Base-by-base conservation (phyloP, 1,284 basidiomycete genomes). In the Microbotryum silenes-acaulis region DNA sequence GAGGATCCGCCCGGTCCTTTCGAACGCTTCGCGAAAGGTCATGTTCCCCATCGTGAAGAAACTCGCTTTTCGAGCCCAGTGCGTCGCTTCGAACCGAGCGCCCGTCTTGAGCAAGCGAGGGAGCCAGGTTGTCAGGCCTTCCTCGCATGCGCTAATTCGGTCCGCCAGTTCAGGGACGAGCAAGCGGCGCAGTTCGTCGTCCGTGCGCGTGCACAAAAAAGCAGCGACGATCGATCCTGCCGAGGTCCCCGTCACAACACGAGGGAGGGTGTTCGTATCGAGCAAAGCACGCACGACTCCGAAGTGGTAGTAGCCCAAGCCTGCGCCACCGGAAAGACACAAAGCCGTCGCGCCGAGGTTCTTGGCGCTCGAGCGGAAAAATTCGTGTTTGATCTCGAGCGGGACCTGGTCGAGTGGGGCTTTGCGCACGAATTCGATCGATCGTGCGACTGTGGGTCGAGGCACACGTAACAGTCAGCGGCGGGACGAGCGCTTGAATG, bases 1-100 rank as follows among this genome's bases (percentile, higher is more conserved):
- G 44, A 99, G 79, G 45, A 92, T 63, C 73, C 90, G 82, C 27
- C 96, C 94, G 0, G 96, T 99, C 67, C 87, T 82, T 73, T 91
- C 79, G 72, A 94, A 97, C 0, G 94, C 94, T 74, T 99, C 96
- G 59, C 85, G 84, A 78, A 99, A 99, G 0, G 94, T 98, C 81
- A 91, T 83, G 1, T 88, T 92, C 5, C 96, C 96, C 65, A 85
- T 82, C 6, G 92, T 97, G 76, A 97, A 97, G 78, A 91, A 98
- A 51, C 84, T 79, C 3, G 89, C 89, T 82, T 96, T 96, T 69
- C 82, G 80, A 12, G 94, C 96, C 96, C 96, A 98, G 68, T 81
- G 73, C 12, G 93, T 79, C 21, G 90, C 87, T 68, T 96, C 91
- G 75, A 97, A 99, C 50, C 94, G 81, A 9, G 96, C 94, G 12